Evolutionary conservation across 768 basidiomycete species (phyloP).

Genomic region (Calvatia gigantea): DNA sequence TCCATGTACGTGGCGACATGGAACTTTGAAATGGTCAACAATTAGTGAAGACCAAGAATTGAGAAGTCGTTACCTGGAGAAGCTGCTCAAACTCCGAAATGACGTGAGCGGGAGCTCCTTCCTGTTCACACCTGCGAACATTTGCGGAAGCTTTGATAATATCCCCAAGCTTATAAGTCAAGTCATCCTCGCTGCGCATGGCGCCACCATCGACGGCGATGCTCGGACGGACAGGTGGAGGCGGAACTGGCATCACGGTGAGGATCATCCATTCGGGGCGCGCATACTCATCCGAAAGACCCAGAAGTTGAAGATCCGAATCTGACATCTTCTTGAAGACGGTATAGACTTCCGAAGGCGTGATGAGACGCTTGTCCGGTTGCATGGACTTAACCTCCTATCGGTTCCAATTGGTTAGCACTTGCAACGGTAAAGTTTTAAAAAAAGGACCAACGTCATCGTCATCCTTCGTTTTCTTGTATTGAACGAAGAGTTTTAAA

Average conservation of each 20-base stretch:
- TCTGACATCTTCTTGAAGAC: conserved; percentile 96
- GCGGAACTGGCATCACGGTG: conserved; percentile 95
- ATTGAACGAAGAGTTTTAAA: conserved; percentile 89
- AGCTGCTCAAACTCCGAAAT: conserved; percentile 95
- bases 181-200: conserved; percentile 95
- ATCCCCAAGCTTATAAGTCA: conserved; percentile 97
- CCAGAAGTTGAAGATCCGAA: conserved; percentile 82
- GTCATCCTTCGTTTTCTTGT: conserved; percentile 92
- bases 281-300: conserved; percentile 93
- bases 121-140: conserved; percentile 89
- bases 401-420: conserved; percentile 13
- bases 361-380: conserved; percentile 79
- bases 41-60: background rate
- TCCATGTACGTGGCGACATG: conserved; percentile 99
- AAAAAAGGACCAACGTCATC: conserved; percentile 68
- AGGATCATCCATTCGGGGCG: conserved; percentile 99
- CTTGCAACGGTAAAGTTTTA: conserved; percentile 3
- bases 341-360: conserved; percentile 86
- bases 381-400: conserved; percentile 80
- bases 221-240: conserved; percentile 96
- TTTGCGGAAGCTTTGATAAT: conserved; percentile 95
- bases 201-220: conserved; percentile 96
- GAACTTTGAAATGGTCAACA: conserved; percentile 52
- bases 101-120: conserved; percentile 95
- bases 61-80: conserved; percentile 65